Evolutionary conservation across 2,329 filamentous ascomycete genomes (phyloP).

Genomic region (Aspergillus texensis): DNA sequence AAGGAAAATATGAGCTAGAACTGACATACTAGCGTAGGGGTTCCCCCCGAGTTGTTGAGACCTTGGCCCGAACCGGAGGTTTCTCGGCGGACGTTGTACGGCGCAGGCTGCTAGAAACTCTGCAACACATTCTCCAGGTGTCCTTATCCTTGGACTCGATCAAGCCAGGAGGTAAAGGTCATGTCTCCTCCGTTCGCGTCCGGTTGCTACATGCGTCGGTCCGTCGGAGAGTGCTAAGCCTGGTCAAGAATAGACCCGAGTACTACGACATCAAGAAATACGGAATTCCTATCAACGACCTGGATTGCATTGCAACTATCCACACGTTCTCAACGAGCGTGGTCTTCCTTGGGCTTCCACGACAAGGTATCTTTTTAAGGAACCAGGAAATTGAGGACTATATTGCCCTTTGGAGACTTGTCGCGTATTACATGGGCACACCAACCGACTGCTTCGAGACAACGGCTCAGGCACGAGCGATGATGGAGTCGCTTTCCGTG

Average conservation of each 20-base stretch:
- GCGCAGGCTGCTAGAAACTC: constrained; percentile 70
- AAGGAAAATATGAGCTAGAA: background rate
- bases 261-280: constrained; percentile 64
- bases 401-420: constrained; percentile 74
- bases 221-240: constrained; percentile 63
- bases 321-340: constrained; percentile 68
- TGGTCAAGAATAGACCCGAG: constrained; percentile 57
- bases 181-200: constrained; percentile 66
- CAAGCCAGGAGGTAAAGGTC: constrained; percentile 68
- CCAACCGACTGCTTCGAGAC: constrained; percentile 64
- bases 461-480: constrained; percentile 57
- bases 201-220: constrained; percentile 71
- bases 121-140: constrained; percentile 74
- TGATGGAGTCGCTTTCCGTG: constrained; percentile 69
- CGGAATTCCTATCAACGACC: constrained; percentile 73
- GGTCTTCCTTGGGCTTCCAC: constrained; percentile 69
- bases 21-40: constrained; percentile 49
- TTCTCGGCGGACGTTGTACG: constrained; percentile 70
- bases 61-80: constrained; percentile 71
- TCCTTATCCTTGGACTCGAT: constrained; percentile 67
- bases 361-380: constrained; percentile 70
- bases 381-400: constrained; percentile 68
- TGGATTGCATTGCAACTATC: constrained; percentile 74
- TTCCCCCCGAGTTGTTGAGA: constrained; percentile 72
- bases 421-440: constrained; percentile 71